Conservation (phyloP, 169 alveolate species). For the Eimeria acervulina region DNA sequence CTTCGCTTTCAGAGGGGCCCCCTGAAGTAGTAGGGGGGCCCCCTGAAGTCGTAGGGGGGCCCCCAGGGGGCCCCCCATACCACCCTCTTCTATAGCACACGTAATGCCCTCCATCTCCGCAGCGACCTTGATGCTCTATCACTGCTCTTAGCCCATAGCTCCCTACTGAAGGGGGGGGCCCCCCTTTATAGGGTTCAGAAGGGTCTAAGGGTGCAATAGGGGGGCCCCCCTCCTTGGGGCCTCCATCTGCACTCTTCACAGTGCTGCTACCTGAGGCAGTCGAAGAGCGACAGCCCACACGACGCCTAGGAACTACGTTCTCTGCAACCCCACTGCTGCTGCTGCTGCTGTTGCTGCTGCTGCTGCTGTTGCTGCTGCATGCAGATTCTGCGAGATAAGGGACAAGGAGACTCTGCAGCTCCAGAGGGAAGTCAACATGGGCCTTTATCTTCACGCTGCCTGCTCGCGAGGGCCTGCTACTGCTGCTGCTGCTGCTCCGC, state of each 20-base stretch:
- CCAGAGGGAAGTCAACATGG: slow-evolving; percentile 55
- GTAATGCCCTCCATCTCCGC: slow-evolving; percentile 74
- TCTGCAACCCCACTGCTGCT: not conserved
- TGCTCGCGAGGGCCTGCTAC: no score
- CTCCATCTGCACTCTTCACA: no score
- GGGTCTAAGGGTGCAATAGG: no score
- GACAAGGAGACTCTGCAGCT: not conserved
- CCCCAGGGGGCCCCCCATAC: not conserved
- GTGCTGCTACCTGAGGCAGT: no score
- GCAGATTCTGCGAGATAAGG: slow-evolving; percentile 45
- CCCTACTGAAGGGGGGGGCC: not conserved
- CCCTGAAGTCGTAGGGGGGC: not conserved
- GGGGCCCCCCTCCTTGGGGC: no score
- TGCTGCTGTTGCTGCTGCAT: slow-evolving; percentile 62
- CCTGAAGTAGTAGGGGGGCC: slow-evolving; percentile 30
- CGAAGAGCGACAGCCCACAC: no score
- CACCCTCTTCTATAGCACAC: slow-evolving; percentile 63
- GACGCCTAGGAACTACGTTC: no score
- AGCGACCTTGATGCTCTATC: slow-evolving; percentile 73
- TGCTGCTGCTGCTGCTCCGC: no score
- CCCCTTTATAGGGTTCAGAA: not conserved
- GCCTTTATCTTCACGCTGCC: no score
- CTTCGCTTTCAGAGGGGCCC: not conserved
- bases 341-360: slow-evolving; percentile 46
- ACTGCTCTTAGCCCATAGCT: slow-evolving; percentile 53